Percentiles rank a stretch among this genome's conserved stretches.
Conservation (phyloP, 2,329 filamentous ascomycete genomes). For the Xylaria sp. region DNA sequence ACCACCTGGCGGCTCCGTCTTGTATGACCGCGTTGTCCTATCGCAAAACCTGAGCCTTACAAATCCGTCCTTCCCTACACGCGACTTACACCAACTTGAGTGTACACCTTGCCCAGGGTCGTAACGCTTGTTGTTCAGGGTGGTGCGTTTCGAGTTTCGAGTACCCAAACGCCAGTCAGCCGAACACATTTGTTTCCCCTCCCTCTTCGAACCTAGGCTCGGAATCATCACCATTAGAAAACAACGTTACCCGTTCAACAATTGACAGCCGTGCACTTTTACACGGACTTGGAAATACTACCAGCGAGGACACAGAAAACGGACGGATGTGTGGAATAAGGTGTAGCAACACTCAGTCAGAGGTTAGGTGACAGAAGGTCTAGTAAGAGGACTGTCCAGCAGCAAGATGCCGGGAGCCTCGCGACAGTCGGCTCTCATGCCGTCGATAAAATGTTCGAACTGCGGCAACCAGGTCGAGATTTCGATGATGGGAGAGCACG, state of each 20-base stretch:
- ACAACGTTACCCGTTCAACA: slow-evolving; percentile 7
- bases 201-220: slow-evolving; percentile 1
- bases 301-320: slow-evolving; percentile 8
- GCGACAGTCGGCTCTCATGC: slow-evolving; percentile 71
- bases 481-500: slow-evolving; percentile 81
- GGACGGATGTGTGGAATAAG: slow-evolving; percentile 23
- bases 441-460: slow-evolving; percentile 84
- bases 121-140: slow-evolving; percentile 13
- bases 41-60: slow-evolving; percentile 12
- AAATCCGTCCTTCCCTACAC: slow-evolving; percentile 11
- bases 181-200: slow-evolving; percentile 5
- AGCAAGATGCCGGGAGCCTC: slow-evolving; percentile 50
- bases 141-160: slow-evolving; percentile 20
- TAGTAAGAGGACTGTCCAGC: slow-evolving; percentile 16
- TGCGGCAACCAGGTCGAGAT: slow-evolving; percentile 81
- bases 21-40: slow-evolving; percentile 15
- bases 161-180: slow-evolving; percentile 18
- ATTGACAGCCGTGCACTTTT: slow-evolving; percentile 6
- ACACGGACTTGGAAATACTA: slow-evolving; percentile 6
- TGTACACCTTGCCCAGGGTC: slow-evolving; percentile 8
- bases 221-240: slow-evolving; percentile 3
- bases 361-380: too few species aligned
- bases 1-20: slow-evolving; percentile 17
- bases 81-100: slow-evolving; percentile 14
- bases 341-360: slow-evolving; percentile 12